Evolutionary conservation across 345 rosid genomes (phyloP).

Genomic region (Citrus sp.): DNA sequence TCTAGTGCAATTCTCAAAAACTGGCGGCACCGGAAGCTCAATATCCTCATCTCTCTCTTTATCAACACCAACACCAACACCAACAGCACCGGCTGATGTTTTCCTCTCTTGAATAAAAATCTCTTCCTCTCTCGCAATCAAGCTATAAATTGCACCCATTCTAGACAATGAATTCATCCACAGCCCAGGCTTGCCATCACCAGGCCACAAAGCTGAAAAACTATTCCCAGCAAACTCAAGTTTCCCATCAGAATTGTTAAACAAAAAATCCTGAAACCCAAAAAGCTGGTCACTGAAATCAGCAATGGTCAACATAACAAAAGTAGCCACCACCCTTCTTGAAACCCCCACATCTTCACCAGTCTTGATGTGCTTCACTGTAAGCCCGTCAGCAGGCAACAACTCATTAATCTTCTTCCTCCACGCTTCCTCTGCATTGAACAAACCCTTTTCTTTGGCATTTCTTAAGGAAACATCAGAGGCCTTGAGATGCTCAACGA

Average conservation of each 20-base stretch:
- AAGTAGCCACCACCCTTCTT: conserved; percentile 66
- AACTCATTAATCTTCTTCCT: conserved; percentile 66
- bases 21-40: conserved; percentile 76
- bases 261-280: conserved; percentile 65
- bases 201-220: conserved; percentile 73
- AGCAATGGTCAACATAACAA: conserved; percentile 80
- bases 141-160: conserved; percentile 72
- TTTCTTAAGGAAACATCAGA: conserved; percentile 55
- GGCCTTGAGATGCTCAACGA: conserved; percentile 52
- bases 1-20: conserved; percentile 55
- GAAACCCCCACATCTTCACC: conserved; percentile 65
- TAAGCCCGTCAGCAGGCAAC: conserved; percentile 55
- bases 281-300: conserved; percentile 91
- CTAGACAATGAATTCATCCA: conserved; percentile 76
- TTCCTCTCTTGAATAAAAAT: conserved; percentile 53
- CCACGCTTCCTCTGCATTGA: conserved; percentile 64
- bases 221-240: conserved; percentile 67
- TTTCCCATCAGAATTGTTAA: conserved; percentile 59
- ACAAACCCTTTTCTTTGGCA: conserved; percentile 60
- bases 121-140: conserved; percentile 80
- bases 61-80: conserved; percentile 25
- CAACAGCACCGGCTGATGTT: conserved; percentile 17
- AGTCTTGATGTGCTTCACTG: conserved; percentile 70
- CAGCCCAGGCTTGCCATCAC: conserved; percentile 82
- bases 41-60: conserved; percentile 61